A percentile compares a stretch with the other conserved stretches of the same genome.
phyloP scores from a whole-genome alignment of 306 rosid species.

The Citrullus amarus region DNA sequence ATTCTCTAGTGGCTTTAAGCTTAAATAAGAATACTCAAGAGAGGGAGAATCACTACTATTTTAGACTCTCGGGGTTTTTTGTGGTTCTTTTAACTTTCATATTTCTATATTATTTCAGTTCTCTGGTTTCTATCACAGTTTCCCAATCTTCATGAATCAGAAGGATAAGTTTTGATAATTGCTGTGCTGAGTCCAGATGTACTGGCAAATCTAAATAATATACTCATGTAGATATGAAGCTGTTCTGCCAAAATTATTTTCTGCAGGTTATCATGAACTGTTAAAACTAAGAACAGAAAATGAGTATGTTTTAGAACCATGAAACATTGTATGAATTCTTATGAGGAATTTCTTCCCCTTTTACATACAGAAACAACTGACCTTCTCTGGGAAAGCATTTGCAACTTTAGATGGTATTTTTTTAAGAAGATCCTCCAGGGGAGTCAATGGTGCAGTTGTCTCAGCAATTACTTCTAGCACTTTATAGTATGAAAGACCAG shows the following conservation, averaged over 20 bases:
- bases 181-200: background rate
- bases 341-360: background rate
- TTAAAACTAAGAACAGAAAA: background rate
- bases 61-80: background rate
- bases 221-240: background rate
- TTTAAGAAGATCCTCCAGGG: slow-evolving; percentile 66
- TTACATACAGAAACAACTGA: slow-evolving; percentile 14
- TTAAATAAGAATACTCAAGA: background rate
- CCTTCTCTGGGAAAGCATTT: slow-evolving; percentile 33
- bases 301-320: background rate
- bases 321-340: background rate
- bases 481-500: slow-evolving; percentile 61
- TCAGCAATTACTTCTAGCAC: slow-evolving; percentile 83
- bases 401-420: slow-evolving; percentile 72
- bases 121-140: background rate
- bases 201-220: background rate
- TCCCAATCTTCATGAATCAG: background rate
- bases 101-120: background rate
- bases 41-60: background rate
- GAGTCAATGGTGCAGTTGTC: slow-evolving; percentile 76
- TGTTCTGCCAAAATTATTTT: background rate
- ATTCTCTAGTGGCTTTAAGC: background rate
- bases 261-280: background rate
- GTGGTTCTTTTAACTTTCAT: background rate
- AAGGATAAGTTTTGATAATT: background rate